Evolutionary conservation across 2,329 filamentous ascomycete species (phyloP).

Genomic region (Nectriaceae sp.): DNA sequence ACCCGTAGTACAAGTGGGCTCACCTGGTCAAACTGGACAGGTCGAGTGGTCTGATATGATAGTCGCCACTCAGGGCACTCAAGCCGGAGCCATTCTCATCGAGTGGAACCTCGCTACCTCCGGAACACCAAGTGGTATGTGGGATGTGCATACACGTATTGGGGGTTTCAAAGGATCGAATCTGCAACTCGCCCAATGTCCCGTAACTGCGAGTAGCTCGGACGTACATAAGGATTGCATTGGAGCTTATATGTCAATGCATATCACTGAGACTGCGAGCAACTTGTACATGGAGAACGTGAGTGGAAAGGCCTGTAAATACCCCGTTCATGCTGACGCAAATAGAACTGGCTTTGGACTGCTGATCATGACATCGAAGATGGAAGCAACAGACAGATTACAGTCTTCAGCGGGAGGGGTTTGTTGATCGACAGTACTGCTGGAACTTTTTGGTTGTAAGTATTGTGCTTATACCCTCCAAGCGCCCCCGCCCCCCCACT

Average conservation of each 20-base stretch:
- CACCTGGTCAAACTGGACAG: slow-evolving; percentile 54
- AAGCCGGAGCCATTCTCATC: slow-evolving; percentile 63
- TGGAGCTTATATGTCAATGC: slow-evolving; percentile 38
- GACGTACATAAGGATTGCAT: slow-evolving; percentile 31
- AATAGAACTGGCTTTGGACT: slow-evolving; percentile 42
- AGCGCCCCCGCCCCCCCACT: too few relatives aligned
- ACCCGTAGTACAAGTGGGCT: slow-evolving; percentile 59
- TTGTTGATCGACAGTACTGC: slow-evolving; percentile 39
- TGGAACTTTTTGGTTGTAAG: slow-evolving; percentile 54
- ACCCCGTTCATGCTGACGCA: too few relatives aligned
- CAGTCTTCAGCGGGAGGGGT: slow-evolving; percentile 50
- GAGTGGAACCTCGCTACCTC: slow-evolving; percentile 61
- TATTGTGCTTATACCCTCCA: too few relatives aligned
- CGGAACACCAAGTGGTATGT: slow-evolving; percentile 51
- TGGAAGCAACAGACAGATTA: slow-evolving; percentile 45
- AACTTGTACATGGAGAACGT: slow-evolving; percentile 40
- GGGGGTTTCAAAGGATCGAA: slow-evolving; percentile 69
- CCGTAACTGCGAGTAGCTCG: not conserved
- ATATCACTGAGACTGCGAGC: slow-evolving; percentile 36
- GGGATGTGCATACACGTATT: slow-evolving; percentile 74
- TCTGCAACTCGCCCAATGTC: slow-evolving; percentile 49
- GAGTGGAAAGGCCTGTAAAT: too few relatives aligned
- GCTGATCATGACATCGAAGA: slow-evolving; percentile 55
- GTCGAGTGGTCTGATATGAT: slow-evolving; percentile 67
- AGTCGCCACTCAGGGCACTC: slow-evolving; percentile 58